Conservation (phyloP, 73 alveolate genomes). For the Blepharisma stoltei region DNA sequence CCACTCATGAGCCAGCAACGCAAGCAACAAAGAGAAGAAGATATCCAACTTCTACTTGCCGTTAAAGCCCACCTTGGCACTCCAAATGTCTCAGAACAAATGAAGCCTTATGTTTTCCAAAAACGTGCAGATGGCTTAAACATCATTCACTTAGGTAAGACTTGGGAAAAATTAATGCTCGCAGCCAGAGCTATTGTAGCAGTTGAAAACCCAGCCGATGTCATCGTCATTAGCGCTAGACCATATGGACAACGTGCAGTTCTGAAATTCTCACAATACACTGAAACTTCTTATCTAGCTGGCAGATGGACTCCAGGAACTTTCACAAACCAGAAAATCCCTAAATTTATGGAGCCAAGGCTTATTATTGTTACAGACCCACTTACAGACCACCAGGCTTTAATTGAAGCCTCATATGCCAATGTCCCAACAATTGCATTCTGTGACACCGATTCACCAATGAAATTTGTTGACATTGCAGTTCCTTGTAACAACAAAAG, state of each 20-base stretch:
- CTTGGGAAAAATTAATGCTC: slow-evolving; percentile 84
- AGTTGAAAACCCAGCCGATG: slow-evolving; percentile 74
- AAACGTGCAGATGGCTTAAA: slow-evolving; percentile 66
- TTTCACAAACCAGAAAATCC: slow-evolving; percentile 72
- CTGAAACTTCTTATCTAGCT: slow-evolving; percentile 79
- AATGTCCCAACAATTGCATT: slow-evolving; percentile 93
- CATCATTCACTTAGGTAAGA: slow-evolving; percentile 67
- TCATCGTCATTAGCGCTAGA: slow-evolving; percentile 77
- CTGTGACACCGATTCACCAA: slow-evolving; percentile 85
- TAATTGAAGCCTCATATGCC: slow-evolving; percentile 89
- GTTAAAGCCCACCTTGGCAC: slow-evolving; percentile 57
- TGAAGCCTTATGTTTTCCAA: slow-evolving; percentile 74
- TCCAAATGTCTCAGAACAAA: slow-evolving; percentile 60
- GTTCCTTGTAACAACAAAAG: slow-evolving; percentile 95
- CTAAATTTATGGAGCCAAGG: slow-evolving; percentile 83
- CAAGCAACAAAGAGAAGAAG: neutral
- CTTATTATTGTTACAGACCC: slow-evolving; percentile 95
- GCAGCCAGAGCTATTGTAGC: slow-evolving; percentile 94
- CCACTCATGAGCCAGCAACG: too few relatives aligned
- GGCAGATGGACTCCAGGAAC: slow-evolving; percentile 98
- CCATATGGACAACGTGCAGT: slow-evolving; percentile 95
- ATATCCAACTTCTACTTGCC: slow-evolving; percentile 4
- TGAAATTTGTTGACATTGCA: slow-evolving; percentile 91
- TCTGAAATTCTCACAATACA: slow-evolving; percentile 89
- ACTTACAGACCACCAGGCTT: slow-evolving; percentile 82